Evolutionary conservation across 2,329 filamentous ascomycete species (phyloP).

Genomic region (Pseudocercospora pini-densiflorae): DNA sequence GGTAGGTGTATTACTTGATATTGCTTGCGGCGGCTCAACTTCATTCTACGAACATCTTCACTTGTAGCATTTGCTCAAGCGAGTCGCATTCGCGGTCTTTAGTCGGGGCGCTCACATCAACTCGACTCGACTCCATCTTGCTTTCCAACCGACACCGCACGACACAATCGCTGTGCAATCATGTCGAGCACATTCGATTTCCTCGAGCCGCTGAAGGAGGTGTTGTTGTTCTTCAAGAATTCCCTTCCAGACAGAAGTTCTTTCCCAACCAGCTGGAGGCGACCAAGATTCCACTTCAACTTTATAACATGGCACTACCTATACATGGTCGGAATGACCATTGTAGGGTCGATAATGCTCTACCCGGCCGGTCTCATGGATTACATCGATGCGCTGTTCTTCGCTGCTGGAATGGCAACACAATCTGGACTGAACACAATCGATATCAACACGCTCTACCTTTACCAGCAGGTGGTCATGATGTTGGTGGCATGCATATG

Average conservation of each 20-base stretch:
- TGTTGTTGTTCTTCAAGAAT: slow-evolving; percentile 26
- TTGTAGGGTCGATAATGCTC: slow-evolving; percentile 78
- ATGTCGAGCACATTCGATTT: slow-evolving; percentile 3
- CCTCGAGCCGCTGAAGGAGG: slow-evolving; percentile 28
- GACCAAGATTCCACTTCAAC: slow-evolving; percentile 79
- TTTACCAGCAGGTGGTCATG: slow-evolving; percentile 64
- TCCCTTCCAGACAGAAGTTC: slow-evolving; percentile 17
- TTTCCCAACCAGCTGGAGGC: slow-evolving; percentile 28
- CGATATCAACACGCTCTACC: slow-evolving; percentile 52
- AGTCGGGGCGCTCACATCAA: background rate
- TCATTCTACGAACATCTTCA: background rate
- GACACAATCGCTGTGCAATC: background rate
- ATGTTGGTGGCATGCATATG: slow-evolving; percentile 73
- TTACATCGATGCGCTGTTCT: slow-evolving; percentile 90
- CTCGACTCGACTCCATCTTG: background rate
- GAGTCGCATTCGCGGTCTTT: background rate
- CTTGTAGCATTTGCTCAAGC: background rate
- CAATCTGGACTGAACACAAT: slow-evolving; percentile 90
- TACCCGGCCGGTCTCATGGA: slow-evolving; percentile 62
- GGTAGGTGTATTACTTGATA: background rate
- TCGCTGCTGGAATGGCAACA: slow-evolving; percentile 82
- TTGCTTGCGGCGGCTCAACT: background rate
- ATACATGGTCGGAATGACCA: slow-evolving; percentile 75
- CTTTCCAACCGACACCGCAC: background rate
- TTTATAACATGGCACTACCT: slow-evolving; percentile 84